Evolutionary conservation across 2,329 filamentous ascomycete species (phyloP).

Genomic region (Calonectria naviculata): DNA sequence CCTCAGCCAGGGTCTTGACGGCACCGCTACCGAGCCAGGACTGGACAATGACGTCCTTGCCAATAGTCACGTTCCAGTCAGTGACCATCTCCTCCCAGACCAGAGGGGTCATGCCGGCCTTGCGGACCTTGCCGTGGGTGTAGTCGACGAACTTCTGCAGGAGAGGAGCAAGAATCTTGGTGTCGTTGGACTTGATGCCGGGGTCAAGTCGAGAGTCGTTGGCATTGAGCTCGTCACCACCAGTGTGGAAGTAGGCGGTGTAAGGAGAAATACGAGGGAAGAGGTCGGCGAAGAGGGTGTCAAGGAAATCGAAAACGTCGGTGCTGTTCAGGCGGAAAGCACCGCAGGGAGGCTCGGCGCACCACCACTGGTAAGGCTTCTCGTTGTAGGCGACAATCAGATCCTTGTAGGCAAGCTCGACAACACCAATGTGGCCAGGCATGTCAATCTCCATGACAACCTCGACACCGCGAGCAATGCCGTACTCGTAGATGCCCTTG

Average conservation of each 20-base stretch:
- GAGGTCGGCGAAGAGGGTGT: constrained; percentile 79
- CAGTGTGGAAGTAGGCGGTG: constrained; percentile 83
- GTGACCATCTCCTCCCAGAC: constrained; percentile 92
- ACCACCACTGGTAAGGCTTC: constrained; percentile 68
- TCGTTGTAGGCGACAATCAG: constrained; percentile 66
- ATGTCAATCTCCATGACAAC: constrained; percentile 72
- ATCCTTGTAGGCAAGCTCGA: constrained; percentile 63
- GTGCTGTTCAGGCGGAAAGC: constrained; percentile 82
- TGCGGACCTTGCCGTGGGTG: constrained; percentile 73
- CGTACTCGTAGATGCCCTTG: constrained; percentile 76
- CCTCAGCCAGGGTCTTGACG: constrained; percentile 67
- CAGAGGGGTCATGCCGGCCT: constrained; percentile 75
- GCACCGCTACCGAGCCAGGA: constrained; percentile 77
- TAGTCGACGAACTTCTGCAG: constrained; percentile 82
- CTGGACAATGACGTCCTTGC: constrained; percentile 79
- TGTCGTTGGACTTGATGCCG: constrained; percentile 74
- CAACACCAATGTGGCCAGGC: constrained; percentile 68
- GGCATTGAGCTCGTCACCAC: constrained; percentile 87
- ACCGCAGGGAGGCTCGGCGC: constrained; percentile 72
- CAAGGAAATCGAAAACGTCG: constrained; percentile 76
- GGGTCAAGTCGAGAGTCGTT: constrained; percentile 76
- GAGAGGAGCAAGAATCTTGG: constrained; percentile 75
- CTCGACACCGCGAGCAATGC: constrained; percentile 68
- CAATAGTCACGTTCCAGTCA: constrained; percentile 81
- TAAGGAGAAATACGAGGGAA: constrained; percentile 78